Base-by-base conservation (phyloP, 805 yeast genomes). In the Vanderwaltozyma verrucispora region DNA sequence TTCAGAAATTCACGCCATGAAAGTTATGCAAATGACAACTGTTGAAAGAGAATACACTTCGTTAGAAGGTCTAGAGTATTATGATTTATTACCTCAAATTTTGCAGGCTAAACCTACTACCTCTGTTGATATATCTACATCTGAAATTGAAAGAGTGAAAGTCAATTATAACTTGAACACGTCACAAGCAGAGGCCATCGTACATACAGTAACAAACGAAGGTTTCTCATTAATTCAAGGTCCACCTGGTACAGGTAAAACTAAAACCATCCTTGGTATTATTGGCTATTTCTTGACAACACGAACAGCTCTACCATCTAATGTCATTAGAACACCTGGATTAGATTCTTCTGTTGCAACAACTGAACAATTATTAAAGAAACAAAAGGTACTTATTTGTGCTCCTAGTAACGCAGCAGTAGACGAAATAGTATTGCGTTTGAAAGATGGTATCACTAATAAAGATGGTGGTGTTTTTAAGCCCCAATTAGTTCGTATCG, bases 381-480 rank as follows among this genome's bases (percentile, higher is more conserved):
- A 61, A 21, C 68, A 74, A 26, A 83, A 84, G 40, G 74, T 92
- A 1, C 63, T 92, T 35, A 76, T 92, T 15, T 94, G 98, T 71
- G 97, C 98, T 1, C 99, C 99, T 3, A 85, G 96, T 56, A 92
- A 92, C 64, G 99, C 99, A 1, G 99, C 99, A 12, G 96, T 92
- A 3, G 99, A 92, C 62, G 98, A 94, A 55, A 67, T 92, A 43
- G 92, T 87, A 12, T 50, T 87, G 15, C 79, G 99, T 54, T 64
- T 92, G 41, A 77, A 80, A 46, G 67, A 65, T 15, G 96, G 96
- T 5, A 77, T 88, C 2, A 59, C 60, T 30, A 68, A 72, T 45
- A 62, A 78, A 16, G 56, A 62, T 26, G 89, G 89, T 1, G 59
- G 60, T 11, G 43, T 52, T 1, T 71, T 75, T 43, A 56, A 57